Conservation (phyloP, 2,329 filamentous ascomycete genomes). For the Fusarium tuaranense region DNA sequence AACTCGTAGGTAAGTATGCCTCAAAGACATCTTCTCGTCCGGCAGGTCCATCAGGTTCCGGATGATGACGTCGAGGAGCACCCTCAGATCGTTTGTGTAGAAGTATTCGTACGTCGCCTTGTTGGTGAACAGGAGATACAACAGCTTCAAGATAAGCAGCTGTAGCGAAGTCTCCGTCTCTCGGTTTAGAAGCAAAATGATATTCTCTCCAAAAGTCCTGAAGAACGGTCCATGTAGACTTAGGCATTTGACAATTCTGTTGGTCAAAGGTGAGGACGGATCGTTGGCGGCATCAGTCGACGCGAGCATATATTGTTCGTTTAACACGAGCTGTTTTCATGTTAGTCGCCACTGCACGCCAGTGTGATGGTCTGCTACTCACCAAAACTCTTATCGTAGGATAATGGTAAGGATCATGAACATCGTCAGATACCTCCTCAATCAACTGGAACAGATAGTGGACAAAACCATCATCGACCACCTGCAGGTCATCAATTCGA, state of each 20-base stretch:
- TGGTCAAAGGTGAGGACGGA: slow-evolving; percentile 73
- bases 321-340: slow-evolving; percentile 80
- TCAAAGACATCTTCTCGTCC: slow-evolving; percentile 79
- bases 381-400: slow-evolving; percentile 93
- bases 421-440: slow-evolving; percentile 87
- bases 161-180: slow-evolving; percentile 95
- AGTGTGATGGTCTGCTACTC: slow-evolving; percentile 49
- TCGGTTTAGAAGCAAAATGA: slow-evolving; percentile 93
- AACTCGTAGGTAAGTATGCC: slow-evolving; percentile 95
- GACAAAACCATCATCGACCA: slow-evolving; percentile 84
- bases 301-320: slow-evolving; percentile 97
- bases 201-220: slow-evolving; percentile 97
- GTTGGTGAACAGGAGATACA: slow-evolving; percentile 96
- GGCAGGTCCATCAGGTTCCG: slow-evolving; percentile 97
- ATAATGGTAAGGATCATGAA: slow-evolving; percentile 94
- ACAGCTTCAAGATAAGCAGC: slow-evolving; percentile 92
- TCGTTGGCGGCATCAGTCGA: slow-evolving; percentile 65
- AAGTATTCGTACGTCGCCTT: slow-evolving; percentile 96
- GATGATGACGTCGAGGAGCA: slow-evolving; percentile 94
- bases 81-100: slow-evolving; percentile 96
- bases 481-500: slow-evolving; percentile 79
- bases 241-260: slow-evolving; percentile 92
- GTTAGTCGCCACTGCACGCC: slow-evolving; percentile 27
- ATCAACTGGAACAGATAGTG: slow-evolving; percentile 87
- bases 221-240: slow-evolving; percentile 83